A percentile compares a stretch with the other conserved stretches of the same genome.
Conservation (phyloP, 768 basidiomycete genomes). For the Russula griseocarnosa region DNA sequence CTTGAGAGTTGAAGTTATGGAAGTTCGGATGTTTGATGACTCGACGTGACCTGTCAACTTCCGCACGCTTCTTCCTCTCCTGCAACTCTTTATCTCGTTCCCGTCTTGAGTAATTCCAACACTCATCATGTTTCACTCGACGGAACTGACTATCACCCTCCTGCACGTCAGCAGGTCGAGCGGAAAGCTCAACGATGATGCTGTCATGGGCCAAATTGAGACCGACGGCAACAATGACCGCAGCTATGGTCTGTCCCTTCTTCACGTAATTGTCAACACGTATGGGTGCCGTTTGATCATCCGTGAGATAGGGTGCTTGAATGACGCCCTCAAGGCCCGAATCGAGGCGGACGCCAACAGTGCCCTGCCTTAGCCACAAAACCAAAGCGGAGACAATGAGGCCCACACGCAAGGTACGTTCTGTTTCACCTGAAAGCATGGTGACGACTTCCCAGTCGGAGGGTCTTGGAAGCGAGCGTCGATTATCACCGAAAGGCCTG, state of each 20-base stretch:
- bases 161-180: constrained; percentile 57
- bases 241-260: constrained; percentile 77
- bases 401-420: constrained; percentile 67
- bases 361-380: constrained; percentile 48
- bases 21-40: constrained; percentile 98
- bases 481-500: constrained; percentile 72
- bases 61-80: constrained; percentile 78
- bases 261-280: constrained; percentile 47
- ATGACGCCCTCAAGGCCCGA: constrained; percentile 89
- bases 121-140: constrained; percentile 52
- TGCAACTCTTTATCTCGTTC: constrained; percentile 69
- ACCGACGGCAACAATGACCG: constrained; percentile 70
- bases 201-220: constrained; percentile 55
- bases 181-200: constrained; percentile 72
- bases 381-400: constrained; percentile 78
- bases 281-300: constrained; percentile 44
- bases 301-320: constrained; percentile 53
- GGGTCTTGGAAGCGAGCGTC: constrained; percentile 61
- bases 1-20: constrained; percentile 86
- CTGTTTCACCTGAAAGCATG: constrained; percentile 94
- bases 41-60: constrained; percentile 72
- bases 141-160: constrained; percentile 62
- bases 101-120: constrained; percentile 62
- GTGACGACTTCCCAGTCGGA: constrained; percentile 78
- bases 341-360: constrained; percentile 73